Percentiles rank a stretch among this genome's conserved stretches.
Evolutionary conservation across 2,329 filamentous ascomycete species (phyloP).

Genomic region (Cordyceps cicadae): DNA sequence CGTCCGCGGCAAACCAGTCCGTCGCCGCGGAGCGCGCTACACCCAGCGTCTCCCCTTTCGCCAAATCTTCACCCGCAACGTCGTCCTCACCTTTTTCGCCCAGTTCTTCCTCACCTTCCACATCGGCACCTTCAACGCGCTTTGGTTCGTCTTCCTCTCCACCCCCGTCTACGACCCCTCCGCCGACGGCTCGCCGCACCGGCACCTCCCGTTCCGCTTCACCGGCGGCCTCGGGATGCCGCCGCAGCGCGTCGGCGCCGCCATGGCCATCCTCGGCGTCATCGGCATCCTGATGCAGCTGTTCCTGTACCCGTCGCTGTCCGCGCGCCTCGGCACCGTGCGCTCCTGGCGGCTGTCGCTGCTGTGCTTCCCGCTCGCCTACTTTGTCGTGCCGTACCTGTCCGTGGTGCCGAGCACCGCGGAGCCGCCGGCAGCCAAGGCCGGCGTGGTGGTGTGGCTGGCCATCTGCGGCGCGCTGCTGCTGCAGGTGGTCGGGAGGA

Average conservation of each 20-base stretch:
- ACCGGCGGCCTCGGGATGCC: conserved; percentile 69
- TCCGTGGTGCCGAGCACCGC: conserved; percentile 54
- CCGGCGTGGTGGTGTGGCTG: conserved; percentile 53
- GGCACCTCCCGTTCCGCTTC: conserved; percentile 51
- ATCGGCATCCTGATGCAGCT: conserved; percentile 60
- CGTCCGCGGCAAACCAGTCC: background rate
- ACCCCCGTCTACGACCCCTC: conserved; percentile 51
- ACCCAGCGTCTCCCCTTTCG: conserved; percentile 43
- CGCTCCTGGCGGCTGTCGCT: conserved; percentile 60
- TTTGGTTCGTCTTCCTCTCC: conserved; percentile 71
- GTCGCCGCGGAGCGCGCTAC: conserved; percentile 26
- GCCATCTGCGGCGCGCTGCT: conserved; percentile 54
- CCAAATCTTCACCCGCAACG: conserved; percentile 47
- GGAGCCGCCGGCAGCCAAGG: conserved; percentile 41
- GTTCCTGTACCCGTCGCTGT: conserved; percentile 61
- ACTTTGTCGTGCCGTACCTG: conserved; percentile 62
- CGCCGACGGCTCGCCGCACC: conserved; percentile 17
- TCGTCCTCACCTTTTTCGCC: conserved; percentile 47
- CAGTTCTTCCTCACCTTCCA: conserved; percentile 66
- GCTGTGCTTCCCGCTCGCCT: conserved; percentile 61
- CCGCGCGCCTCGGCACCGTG: conserved; percentile 58
- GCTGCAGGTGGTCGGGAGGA: conserved; percentile 58
- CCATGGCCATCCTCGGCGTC: conserved; percentile 66
- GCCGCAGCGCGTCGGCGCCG: conserved; percentile 62
- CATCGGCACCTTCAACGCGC: conserved; percentile 65